A percentile compares a stretch with the other conserved stretches of the same genome.
These are phyloP conservation scores for Colletotrichum tropicale DNA, from an alignment of 2,329 filamentous ascomycete species.

Conservation along the genomic window DNA sequence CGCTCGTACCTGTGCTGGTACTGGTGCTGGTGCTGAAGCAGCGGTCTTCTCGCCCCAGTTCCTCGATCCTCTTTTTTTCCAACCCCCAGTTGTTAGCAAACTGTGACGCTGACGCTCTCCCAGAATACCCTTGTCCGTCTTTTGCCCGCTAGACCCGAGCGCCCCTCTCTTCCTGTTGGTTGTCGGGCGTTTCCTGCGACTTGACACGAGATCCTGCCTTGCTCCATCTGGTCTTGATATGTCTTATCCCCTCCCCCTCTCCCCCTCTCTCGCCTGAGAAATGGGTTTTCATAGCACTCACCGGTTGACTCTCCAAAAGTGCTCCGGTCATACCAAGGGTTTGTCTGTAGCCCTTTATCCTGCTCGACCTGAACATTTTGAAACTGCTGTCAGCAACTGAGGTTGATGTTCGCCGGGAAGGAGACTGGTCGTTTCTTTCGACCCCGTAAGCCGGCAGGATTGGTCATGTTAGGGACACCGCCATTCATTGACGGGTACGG, in stretches of 20 bases:
- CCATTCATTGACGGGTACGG: conserved; percentile 1
- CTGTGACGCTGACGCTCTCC: neutral
- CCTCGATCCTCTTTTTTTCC: conserved; percentile 18
- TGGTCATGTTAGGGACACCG: neutral
- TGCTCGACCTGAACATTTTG: conserved; percentile 23
- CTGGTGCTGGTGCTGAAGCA: conserved; percentile 21
- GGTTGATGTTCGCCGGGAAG: neutral
- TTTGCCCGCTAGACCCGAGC: neutral
- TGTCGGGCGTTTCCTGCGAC: neutral
- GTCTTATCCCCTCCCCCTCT: neutral
- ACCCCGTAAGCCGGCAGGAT: neutral
- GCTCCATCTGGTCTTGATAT: neutral
- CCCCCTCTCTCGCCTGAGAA: neutral
- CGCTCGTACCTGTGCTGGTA: conserved; percentile 6
- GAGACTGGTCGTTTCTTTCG: neutral
- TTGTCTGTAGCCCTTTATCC: conserved; percentile 14
- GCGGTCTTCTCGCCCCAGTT: conserved; percentile 14
- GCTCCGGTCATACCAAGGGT: conserved; percentile 34
- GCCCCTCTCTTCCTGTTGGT: neutral
- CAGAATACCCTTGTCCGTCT: neutral
- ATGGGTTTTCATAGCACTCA: neutral
- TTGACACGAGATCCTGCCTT: neutral
- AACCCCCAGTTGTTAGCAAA: conserved; percentile 5
- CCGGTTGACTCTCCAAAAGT: conserved; percentile 24
- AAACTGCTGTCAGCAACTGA: conserved; percentile 25